Evolutionary conservation across 1,284 basidiomycete species (phyloP).

Genomic region (Sphagnurus paluster): DNA sequence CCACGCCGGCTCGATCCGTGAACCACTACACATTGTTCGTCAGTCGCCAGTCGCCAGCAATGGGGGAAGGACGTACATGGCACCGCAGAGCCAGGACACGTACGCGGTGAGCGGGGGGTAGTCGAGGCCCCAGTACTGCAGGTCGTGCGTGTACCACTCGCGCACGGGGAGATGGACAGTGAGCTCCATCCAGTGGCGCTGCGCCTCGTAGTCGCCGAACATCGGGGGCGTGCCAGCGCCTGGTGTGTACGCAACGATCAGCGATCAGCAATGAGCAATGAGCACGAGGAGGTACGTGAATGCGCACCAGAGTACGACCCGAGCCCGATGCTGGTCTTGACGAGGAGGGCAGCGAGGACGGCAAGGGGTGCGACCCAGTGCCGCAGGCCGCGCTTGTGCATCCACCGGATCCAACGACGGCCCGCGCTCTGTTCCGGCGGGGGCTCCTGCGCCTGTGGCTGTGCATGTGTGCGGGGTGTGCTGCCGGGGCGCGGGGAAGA

Average conservation of each 20-base stretch:
- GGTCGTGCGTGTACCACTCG: constrained; percentile 86
- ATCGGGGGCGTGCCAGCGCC: constrained; percentile 75
- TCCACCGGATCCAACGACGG: constrained; percentile 70
- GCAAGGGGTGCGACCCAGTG: constrained; percentile 55
- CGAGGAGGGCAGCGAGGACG: constrained; percentile 50
- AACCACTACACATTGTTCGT: constrained; percentile 46
- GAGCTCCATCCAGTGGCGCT: constrained; percentile 93
- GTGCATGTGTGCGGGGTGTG: background rate
- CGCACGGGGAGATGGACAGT: constrained; percentile 73
- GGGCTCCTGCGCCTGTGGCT: constrained; percentile 9
- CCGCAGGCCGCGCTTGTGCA: constrained; percentile 68
- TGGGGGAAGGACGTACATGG: constrained; percentile 44
- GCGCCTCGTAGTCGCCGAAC: constrained; percentile 92
- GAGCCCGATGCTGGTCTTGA: constrained; percentile 71
- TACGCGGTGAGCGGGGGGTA: constrained; percentile 93
- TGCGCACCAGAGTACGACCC: constrained; percentile 82
- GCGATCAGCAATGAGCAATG: background rate
- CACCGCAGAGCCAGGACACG: constrained; percentile 78
- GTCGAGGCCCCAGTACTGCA: constrained; percentile 90
- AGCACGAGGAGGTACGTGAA: background rate
- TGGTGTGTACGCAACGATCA: constrained; percentile 25
- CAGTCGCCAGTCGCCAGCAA: constrained; percentile 4
- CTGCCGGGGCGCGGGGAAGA: constrained; percentile 6
- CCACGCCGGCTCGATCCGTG: constrained; percentile 70
- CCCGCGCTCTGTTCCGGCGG: constrained; percentile 48